Percentiles rank a stretch among this genome's conserved stretches.
Evolutionary conservation across 108 stramenopile genomes (phyloP).

Genomic region (Cylindrotheca fusiformis): DNA sequence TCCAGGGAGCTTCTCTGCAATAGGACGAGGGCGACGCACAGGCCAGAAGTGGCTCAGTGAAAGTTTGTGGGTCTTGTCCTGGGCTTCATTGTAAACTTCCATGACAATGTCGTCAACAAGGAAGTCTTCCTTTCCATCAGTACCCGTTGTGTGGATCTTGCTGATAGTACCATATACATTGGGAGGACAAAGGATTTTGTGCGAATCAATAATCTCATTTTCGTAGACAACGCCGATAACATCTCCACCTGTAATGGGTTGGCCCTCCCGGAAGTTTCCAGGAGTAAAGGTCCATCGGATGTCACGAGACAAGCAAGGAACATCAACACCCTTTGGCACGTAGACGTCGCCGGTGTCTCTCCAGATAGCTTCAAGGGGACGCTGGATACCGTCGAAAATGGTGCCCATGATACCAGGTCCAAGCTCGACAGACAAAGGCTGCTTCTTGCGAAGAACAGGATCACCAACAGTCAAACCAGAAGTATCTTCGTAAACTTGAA

Average conservation of each 20-base stretch:
- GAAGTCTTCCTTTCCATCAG: conserved; percentile 93
- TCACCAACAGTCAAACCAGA: conserved; percentile 98
- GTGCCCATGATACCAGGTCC: conserved; percentile 99
- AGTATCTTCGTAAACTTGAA: conserved; percentile 99
- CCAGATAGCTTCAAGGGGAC: conserved; percentile 96
- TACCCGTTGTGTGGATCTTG: conserved; percentile 93
- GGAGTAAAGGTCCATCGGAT: conserved; percentile 95
- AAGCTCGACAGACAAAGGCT: conserved; percentile 96
- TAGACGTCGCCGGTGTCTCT: conserved; percentile 86
- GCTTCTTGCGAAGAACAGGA: conserved; percentile 93
- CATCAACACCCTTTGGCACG: conserved; percentile 97
- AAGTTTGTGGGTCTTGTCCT: conserved; percentile 83
- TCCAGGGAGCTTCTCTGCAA: conserved; percentile 96
- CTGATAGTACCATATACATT: conserved; percentile 96
- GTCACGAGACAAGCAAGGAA: conserved; percentile 88
- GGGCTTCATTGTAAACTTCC: conserved; percentile 94
- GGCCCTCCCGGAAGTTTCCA: conserved; percentile 87
- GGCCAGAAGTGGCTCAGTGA: conserved; percentile 98
- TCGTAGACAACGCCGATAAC: conserved; percentile 95
- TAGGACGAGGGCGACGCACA: conserved; percentile 97
- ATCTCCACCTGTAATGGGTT: conserved; percentile 92
- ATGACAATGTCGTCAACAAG: conserved; percentile 95
- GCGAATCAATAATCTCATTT: conserved; percentile 96
- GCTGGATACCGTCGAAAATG: conserved; percentile 99
- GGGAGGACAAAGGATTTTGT: conserved; percentile 98